Percentiles rank a stretch among this genome's conserved stretches.
Evolutionary conservation across 805 yeast species (phyloP).

Genomic region (Candida mattraensis): DNA sequence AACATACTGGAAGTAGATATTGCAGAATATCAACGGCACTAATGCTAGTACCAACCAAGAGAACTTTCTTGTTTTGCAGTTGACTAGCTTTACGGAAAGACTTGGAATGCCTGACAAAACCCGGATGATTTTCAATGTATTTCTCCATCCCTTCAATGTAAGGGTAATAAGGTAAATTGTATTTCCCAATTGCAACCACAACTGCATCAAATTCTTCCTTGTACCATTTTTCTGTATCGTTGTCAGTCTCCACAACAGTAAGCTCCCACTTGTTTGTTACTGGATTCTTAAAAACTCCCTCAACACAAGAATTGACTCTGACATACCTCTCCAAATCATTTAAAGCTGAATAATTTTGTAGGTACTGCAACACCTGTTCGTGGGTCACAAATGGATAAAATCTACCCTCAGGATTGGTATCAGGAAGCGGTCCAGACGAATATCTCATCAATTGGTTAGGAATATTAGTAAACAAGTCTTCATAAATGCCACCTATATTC

Average conservation of each 20-base stretch:
- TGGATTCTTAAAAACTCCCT: constrained; percentile 27
- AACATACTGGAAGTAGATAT: constrained; percentile 34
- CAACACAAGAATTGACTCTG: constrained; percentile 37
- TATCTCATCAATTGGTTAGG: constrained; percentile 39
- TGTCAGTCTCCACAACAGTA: constrained; percentile 2
- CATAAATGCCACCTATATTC: constrained; percentile 37
- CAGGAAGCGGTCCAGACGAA: constrained; percentile 29
- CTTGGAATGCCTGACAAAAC: constrained; percentile 27
- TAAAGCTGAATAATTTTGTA: constrained; percentile 24
- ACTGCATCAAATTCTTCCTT: constrained; percentile 43
- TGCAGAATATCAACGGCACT: constrained; percentile 64
- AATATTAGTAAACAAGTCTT: constrained; percentile 41
- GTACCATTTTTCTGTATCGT: constrained; percentile 37
- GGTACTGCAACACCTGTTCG: constrained; percentile 18
- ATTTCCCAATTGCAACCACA: constrained; percentile 41
- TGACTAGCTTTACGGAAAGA: constrained; percentile 31
- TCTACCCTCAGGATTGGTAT: constrained; percentile 21
- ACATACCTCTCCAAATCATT: constrained; percentile 33
- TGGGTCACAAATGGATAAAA: constrained; percentile 22
- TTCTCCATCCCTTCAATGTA: constrained; percentile 34
- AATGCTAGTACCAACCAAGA: constrained; percentile 44
- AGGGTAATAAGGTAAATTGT: constrained; percentile 42
- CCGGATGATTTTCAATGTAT: constrained; percentile 33
- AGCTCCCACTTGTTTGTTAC: constrained; percentile 5
- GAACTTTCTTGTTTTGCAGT: constrained; percentile 31